phyloP scores from a whole-genome alignment of 2,329 filamentous ascomycete genomes.

The Aspergillus piperis region DNA sequence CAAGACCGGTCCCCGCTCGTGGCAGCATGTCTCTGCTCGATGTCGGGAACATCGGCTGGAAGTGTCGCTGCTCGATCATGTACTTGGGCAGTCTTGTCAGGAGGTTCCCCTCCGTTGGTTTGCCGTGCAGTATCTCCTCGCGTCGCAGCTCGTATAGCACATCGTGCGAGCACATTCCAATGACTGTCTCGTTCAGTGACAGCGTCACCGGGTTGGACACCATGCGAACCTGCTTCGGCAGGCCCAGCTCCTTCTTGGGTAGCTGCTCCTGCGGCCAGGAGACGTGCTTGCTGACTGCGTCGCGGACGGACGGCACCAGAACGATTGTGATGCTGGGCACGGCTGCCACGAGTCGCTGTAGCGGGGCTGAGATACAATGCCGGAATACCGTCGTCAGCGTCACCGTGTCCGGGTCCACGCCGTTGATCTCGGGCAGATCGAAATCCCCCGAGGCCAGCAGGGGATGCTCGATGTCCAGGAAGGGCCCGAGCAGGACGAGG shows the following conservation, averaged over 20 bases:
- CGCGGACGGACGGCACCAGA: conserved; percentile 78
- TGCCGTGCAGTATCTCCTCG: conserved; percentile 67
- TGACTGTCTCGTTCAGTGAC: conserved; percentile 79
- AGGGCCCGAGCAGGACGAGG: conserved; percentile 80
- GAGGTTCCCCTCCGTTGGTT: conserved; percentile 59
- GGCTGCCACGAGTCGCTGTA: conserved; percentile 68
- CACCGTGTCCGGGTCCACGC: conserved; percentile 72
- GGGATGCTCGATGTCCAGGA: conserved; percentile 89
- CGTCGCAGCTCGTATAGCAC: conserved; percentile 77
- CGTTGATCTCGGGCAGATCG: conserved; percentile 68
- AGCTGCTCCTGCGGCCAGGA: conserved; percentile 82
- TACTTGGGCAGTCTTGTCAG: conserved; percentile 73
- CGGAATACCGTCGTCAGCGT: conserved; percentile 84
- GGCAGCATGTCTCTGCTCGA: conserved; percentile 67
- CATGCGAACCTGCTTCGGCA: conserved; percentile 74
- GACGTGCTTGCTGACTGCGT: conserved; percentile 78
- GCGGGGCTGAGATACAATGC: conserved; percentile 70
- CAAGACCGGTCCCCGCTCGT: conserved; percentile 63
- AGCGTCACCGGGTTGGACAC: conserved; percentile 90
- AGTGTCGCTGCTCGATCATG: conserved; percentile 86
- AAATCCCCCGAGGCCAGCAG: conserved; percentile 79
- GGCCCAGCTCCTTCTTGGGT: conserved; percentile 68
- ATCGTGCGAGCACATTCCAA: conserved; percentile 83
- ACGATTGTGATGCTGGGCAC: conserved; percentile 81
- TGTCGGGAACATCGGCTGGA: conserved; percentile 85